Conservation (phyloP, 202 grass and related monocot genomes). For the Panicum hallii region DNA sequence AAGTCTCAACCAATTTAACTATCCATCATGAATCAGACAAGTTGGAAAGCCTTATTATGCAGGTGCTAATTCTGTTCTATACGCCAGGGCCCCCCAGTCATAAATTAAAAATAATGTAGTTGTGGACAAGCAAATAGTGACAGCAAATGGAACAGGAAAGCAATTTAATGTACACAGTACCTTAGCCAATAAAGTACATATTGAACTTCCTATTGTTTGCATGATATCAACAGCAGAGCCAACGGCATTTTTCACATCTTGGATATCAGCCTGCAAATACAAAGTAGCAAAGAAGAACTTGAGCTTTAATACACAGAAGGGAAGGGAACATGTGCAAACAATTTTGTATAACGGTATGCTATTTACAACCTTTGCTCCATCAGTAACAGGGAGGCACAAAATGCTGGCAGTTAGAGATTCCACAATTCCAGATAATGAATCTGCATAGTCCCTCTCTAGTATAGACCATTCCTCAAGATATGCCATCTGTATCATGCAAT, state of each 20-base stretch:
- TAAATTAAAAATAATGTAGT: conserved; percentile 14
- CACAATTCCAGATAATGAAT: conserved; percentile 60
- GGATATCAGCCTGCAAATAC: conserved; percentile 60
- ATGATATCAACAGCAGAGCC: conserved; percentile 77
- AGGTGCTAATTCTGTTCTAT: background rate
- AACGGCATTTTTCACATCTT: conserved; percentile 72
- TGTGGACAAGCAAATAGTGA: conserved; percentile 35
- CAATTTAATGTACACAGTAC: conserved; percentile 47
- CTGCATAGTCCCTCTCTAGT: conserved; percentile 58
- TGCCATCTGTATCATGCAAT: conserved; percentile 53
- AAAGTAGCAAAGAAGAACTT: conserved; percentile 24
- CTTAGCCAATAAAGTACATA: conserved; percentile 64
- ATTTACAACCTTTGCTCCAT: conserved; percentile 72
- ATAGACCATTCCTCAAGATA: conserved; percentile 73
- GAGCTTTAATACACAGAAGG: conserved; percentile 8
- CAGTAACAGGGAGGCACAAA: conserved; percentile 70
- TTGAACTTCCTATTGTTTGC: conserved; percentile 75
- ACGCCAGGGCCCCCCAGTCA: background rate
- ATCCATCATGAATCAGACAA: conserved; percentile 6
- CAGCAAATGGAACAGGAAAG: conserved; percentile 34
- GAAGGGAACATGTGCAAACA: conserved; percentile 29
- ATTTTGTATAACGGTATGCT: conserved; percentile 1
- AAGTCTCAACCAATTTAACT: conserved; percentile 32
- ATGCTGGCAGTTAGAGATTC: conserved; percentile 69
- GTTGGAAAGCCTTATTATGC: conserved; percentile 1